Evolutionary conservation across 176 grass and related monocot genomes (phyloP).

Genomic region (Avena sativa): DNA sequence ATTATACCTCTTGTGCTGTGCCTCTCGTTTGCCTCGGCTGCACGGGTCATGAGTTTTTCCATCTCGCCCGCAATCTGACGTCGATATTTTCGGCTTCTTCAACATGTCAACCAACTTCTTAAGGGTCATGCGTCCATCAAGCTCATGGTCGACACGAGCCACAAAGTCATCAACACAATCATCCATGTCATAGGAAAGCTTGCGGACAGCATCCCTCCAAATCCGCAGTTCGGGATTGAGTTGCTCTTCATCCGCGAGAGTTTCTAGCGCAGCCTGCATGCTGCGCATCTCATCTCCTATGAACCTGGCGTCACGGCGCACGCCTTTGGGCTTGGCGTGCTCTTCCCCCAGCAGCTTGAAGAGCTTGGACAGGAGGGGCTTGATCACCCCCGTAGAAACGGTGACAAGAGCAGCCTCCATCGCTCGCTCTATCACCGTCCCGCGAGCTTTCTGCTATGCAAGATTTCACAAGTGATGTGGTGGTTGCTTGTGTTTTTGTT

Average conservation of each 20-base stretch:
- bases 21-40: neutral
- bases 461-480: neutral
- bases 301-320: neutral
- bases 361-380: conserved; percentile 22
- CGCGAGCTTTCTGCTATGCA: neutral
- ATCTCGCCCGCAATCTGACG: neutral
- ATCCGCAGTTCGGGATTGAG: neutral
- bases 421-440: neutral
- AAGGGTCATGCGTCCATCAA: neutral
- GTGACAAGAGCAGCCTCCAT: conserved; percentile 5
- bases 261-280: neutral
- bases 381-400: conserved; percentile 22
- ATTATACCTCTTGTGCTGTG: conserved; percentile 1
- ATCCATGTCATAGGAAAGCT: conserved; percentile 23
- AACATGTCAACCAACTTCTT: neutral
- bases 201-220: conserved; percentile 2
- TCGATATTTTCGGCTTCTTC: conserved; percentile 5
- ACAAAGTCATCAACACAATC: neutral
- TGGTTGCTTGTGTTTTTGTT: neutral
- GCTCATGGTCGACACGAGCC: neutral
- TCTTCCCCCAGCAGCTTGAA: neutral
- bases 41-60: conserved; percentile 2
- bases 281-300: conserved; percentile 13
- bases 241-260: neutral
- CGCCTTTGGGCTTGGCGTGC: neutral